Percentiles rank a stretch among this genome's conserved stretches.
Evolutionary conservation across 352 stramenopile genomes (phyloP).

Genomic region (Chrysophaeum taylorii): DNA sequence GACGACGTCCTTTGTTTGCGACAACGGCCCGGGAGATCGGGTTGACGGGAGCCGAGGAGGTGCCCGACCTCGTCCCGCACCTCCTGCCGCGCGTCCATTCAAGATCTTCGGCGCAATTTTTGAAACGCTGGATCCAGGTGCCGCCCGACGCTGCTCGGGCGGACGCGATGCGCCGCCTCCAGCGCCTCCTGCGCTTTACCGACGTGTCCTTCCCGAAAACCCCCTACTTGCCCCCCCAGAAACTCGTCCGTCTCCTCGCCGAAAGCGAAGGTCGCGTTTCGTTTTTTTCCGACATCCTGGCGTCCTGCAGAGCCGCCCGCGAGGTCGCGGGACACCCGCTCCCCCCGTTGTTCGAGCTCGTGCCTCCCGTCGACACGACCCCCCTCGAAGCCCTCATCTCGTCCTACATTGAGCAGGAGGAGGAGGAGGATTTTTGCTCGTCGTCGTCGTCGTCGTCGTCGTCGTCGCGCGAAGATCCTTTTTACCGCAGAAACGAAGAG

Average conservation of each 20-base stretch:
- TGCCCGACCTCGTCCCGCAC: constrained; percentile 40
- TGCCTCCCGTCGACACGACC: constrained; percentile 37
- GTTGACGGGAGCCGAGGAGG: constrained; percentile 28
- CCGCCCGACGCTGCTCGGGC: constrained; percentile 42
- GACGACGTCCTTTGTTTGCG: constrained; percentile 14
- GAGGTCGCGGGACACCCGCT: no score
- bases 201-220: background rate
- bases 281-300: constrained; percentile 49
- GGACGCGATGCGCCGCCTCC: constrained; percentile 35
- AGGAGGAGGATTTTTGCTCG: no score
- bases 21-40: constrained; percentile 15
- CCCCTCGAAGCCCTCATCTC: no score
- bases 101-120: constrained; percentile 34
- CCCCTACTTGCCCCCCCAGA: constrained; percentile 27
- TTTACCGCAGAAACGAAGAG: no score
- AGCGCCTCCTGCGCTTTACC: background rate
- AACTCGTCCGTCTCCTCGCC: constrained; percentile 50
- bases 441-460: no score
- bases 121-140: constrained; percentile 45
- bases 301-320: background rate
- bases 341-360: constrained; percentile 29
- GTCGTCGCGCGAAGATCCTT: no score
- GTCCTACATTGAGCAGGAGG: no score
- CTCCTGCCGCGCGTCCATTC: constrained; percentile 39
- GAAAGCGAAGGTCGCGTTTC: constrained; percentile 51